Percentiles rank a stretch among this genome's conserved stretches.
Evolutionary conservation across 1,284 basidiomycete species (phyloP).

Genomic region (Trametes versicolor): DNA sequence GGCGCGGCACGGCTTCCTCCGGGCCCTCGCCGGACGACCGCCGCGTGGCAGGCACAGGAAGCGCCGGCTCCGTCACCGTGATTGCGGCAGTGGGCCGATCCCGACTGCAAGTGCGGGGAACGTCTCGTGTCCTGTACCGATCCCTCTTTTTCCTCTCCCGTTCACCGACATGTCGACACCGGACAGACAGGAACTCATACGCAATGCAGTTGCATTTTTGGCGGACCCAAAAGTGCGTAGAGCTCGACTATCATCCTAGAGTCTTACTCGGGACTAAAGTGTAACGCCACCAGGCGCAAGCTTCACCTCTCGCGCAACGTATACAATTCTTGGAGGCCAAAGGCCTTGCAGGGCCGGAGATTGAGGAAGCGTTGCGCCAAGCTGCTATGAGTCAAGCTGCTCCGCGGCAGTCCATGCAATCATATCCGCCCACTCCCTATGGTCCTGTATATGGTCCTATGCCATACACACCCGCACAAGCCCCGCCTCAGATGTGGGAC

Average conservation of each 20-base stretch:
- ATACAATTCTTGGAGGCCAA: conserved; percentile 96
- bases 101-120: conserved; percentile 20
- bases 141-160: not conserved
- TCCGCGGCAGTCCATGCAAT: conserved; percentile 30
- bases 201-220: conserved; percentile 85
- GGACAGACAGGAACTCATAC: conserved; percentile 77
- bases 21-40: conserved; percentile 15
- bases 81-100: conserved; percentile 20
- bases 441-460: conserved; percentile 53
- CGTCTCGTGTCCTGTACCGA: not conserved
- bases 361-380: conserved; percentile 86
- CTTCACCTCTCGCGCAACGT: conserved; percentile 84
- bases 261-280: conserved; percentile 10
- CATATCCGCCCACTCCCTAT: conserved; percentile 44
- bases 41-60: conserved; percentile 15
- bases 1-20: conserved; percentile 34
- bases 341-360: conserved; percentile 86
- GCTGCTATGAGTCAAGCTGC: conserved; percentile 50
- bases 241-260: not conserved
- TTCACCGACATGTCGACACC: conserved; percentile 53
- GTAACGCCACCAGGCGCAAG: conserved; percentile 61
- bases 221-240: conserved; percentile 73
- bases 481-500: conserved; percentile 71
- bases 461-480: conserved; percentile 51
- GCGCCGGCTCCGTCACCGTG: conserved; percentile 17